These are phyloP conservation scores for Pelargonium myrrhifolium DNA, from an alignment of 441 rosid genomes.

Conservation along the genomic window DNA sequence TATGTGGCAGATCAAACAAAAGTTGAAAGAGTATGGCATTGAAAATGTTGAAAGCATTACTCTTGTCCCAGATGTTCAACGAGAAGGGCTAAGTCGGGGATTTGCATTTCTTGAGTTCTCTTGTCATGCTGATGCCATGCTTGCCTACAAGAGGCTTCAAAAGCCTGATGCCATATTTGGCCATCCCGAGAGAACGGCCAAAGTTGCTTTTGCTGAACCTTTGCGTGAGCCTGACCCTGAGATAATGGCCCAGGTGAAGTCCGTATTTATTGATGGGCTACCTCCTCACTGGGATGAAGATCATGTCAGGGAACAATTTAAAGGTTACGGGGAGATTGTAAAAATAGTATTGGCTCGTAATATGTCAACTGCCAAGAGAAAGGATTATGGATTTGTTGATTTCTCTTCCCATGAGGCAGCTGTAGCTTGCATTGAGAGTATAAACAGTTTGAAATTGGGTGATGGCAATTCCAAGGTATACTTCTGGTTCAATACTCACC, in stretches of 20 bases:
- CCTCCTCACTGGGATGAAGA: slow-evolving; percentile 68
- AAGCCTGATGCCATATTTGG: slow-evolving; percentile 65
- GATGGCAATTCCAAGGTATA: slow-evolving; percentile 46
- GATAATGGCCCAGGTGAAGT: slow-evolving; percentile 60
- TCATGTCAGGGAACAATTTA: slow-evolving; percentile 33
- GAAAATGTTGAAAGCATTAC: slow-evolving; percentile 52
- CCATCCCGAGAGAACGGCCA: slow-evolving; percentile 57
- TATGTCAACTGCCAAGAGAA: slow-evolving; percentile 61
- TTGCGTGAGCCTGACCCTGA: slow-evolving; percentile 66
- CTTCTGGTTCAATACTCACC: slow-evolving; percentile 10
- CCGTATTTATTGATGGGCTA: slow-evolving; percentile 60
- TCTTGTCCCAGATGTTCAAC: slow-evolving; percentile 53
- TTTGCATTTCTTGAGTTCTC: slow-evolving; percentile 63
- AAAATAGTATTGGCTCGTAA: slow-evolving; percentile 52
- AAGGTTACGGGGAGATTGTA: slow-evolving; percentile 40
- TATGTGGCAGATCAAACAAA: slow-evolving; percentile 47
- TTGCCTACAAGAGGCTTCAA: slow-evolving; percentile 59
- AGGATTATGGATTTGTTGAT: slow-evolving; percentile 60
- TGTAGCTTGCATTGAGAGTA: slow-evolving; percentile 44
- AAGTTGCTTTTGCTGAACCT: slow-evolving; percentile 70
- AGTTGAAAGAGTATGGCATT: slow-evolving; percentile 49
- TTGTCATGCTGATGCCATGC: slow-evolving; percentile 59
- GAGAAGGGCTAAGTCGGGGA: slow-evolving; percentile 65
- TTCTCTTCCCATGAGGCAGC: slow-evolving; percentile 55
- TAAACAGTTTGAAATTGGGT: slow-evolving; percentile 35